Evolutionary conservation across 164 flowering plant species (phyloP), one percentile per base, ranked within the genome.

Genomic region (Magnolia officinalis): DNA sequence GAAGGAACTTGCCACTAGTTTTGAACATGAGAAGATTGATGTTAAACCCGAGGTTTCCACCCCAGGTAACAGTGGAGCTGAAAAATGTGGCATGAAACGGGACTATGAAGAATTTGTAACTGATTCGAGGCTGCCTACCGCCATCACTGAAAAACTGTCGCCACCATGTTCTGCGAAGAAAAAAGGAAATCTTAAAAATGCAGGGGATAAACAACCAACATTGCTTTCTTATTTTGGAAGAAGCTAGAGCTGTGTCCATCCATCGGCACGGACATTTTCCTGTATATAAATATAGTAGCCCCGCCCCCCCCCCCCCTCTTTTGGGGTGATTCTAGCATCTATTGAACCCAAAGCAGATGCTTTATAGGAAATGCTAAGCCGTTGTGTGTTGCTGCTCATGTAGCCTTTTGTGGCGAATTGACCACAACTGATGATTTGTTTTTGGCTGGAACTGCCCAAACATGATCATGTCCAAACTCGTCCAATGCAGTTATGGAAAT

Each of bases 161-260:
- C 2, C 29, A 1, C 4, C 50, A 19, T 85, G 71, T 63, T 85
- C 85, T 0, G 75, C 13, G 51, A 86, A 74, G 85, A 89, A 86
- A 82, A 86, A 81, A 73, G 77, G 73, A 61, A 80, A 84, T 31
- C 59, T 45, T 19, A 85, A 85, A 73, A 77, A 73, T 67, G 73
- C 78, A 45, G 82, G 74, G 78, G 86, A 85, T 61, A 86, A 84
- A 71, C 98, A 91, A 61, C 85, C 86, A 13, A 89, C 91, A 0
- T 80, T 91, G 1, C 72, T 84, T 75, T 88, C 91, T 4, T 91
- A 82, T 86, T 91, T 88, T 50, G 84, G 87, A 52, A 89, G 79
- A 82, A 69, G 26, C 8, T 75, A 75, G 55, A 81, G 79, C 70
- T 84, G 83, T 75, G 24, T 11, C 9, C 49, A 55, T 55, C 61